Percentiles rank a stretch among this genome's conserved stretches.
phyloP scores from a whole-genome alignment of 1,139 yeast genomes.

The Pichia terricola region DNA sequence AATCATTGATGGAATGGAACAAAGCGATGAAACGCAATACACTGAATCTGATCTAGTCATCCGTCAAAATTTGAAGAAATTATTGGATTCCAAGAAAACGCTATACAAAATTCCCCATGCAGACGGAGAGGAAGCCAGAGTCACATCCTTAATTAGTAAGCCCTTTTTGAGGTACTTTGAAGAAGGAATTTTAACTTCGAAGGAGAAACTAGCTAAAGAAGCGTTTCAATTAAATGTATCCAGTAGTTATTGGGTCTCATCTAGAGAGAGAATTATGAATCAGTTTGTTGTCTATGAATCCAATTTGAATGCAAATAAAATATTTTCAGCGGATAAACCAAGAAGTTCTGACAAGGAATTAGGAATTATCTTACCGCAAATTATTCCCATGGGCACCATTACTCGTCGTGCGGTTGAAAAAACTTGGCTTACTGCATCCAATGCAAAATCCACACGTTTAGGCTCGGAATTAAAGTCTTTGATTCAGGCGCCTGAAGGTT shows the following conservation, averaged over 20 bases:
- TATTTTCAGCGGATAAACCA: not conserved
- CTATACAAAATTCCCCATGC: slow-evolving; percentile 83
- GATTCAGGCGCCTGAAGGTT: slow-evolving; percentile 81
- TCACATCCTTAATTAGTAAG: slow-evolving; percentile 76
- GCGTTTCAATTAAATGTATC: slow-evolving; percentile 69
- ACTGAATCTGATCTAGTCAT: slow-evolving; percentile 10
- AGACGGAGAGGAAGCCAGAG: slow-evolving; percentile 66
- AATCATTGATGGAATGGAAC: too few species aligned
- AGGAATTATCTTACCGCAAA: slow-evolving; percentile 76
- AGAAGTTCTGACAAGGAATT: slow-evolving; percentile 23
- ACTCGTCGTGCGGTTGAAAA: slow-evolving; percentile 96
- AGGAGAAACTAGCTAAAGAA: slow-evolving; percentile 62
- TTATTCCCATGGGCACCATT: slow-evolving; percentile 91
- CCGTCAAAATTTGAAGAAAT: slow-evolving; percentile 17
- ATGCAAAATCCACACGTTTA: slow-evolving; percentile 73
- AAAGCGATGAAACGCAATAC: not conserved
- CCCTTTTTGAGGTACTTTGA: slow-evolving; percentile 66
- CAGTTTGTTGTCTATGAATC: slow-evolving; percentile 67
- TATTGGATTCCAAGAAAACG: slow-evolving; percentile 7
- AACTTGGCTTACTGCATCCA: slow-evolving; percentile 96
- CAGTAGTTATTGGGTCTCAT: slow-evolving; percentile 90
- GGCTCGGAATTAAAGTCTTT: slow-evolving; percentile 92
- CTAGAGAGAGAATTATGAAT: slow-evolving; percentile 69
- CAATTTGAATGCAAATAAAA: not conserved
- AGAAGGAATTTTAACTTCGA: slow-evolving; percentile 61